Percentiles rank a stretch among this genome's conserved stretches.
These are phyloP conservation scores for Syzygium syzygioides DNA, from an alignment of 441 rosid genomes.

Conservation along the genomic window DNA sequence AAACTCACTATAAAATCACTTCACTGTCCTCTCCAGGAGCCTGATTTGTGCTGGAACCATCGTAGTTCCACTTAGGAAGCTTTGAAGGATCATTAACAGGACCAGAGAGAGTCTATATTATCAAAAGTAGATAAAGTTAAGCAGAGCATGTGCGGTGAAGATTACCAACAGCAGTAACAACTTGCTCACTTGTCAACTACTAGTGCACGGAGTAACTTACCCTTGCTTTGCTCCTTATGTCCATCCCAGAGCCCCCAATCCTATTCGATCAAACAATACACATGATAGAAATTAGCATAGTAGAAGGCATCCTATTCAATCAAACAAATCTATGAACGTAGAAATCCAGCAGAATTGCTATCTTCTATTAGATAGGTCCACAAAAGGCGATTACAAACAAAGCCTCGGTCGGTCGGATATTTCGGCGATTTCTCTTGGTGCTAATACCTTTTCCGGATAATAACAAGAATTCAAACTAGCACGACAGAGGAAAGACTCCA, in stretches of 20 bases:
- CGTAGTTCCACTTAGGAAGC: slow-evolving; percentile 11
- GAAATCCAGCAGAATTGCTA: not conserved
- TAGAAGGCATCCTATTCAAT: not conserved
- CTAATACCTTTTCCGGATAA: not conserved
- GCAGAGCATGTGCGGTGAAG: not conserved
- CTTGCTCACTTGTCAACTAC: not conserved
- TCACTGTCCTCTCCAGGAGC: slow-evolving; percentile 20
- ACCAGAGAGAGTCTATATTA: slow-evolving; percentile 4
- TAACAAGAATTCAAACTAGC: not conserved
- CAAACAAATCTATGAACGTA: not conserved
- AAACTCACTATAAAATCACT: slow-evolving; percentile 15
- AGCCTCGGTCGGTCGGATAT: not conserved
- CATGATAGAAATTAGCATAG: not conserved
- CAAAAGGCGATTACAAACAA: not conserved
- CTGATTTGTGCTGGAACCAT: slow-evolving; percentile 15
- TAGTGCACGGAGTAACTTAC: not conserved
- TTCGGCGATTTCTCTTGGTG: not conserved
- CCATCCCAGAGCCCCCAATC: slow-evolving; percentile 19
- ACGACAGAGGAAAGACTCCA: not conserved
- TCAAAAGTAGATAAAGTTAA: not conserved
- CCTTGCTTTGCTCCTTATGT: slow-evolving; percentile 19
- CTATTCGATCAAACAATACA: not conserved
- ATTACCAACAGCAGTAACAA: not conserved
- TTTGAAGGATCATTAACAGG: slow-evolving; percentile 6
- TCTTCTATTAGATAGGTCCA: not conserved